Evolutionary conservation across 2,329 filamentous ascomycete species (phyloP).

Genomic region (Fusarium concolor): DNA sequence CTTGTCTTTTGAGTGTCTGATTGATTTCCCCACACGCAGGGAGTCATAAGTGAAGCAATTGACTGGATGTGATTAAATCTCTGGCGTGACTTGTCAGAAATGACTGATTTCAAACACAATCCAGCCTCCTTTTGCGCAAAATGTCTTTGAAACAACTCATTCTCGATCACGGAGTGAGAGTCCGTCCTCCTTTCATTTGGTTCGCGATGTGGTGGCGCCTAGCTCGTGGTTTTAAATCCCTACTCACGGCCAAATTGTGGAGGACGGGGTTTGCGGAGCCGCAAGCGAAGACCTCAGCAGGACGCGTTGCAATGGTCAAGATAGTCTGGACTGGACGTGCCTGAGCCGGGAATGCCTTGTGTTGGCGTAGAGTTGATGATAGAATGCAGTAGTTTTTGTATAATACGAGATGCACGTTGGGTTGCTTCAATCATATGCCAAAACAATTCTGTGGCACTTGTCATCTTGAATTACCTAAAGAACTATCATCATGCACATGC

Average conservation of each 20-base stretch:
- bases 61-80: slow-evolving; percentile 8
- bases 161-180: too few relatives aligned
- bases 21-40: slow-evolving; percentile 14
- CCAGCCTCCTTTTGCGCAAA: slow-evolving; percentile 10
- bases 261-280: too few relatives aligned
- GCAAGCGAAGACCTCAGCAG: background rate
- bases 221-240: background rate
- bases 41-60: slow-evolving; percentile 11
- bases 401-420: slow-evolving; percentile 27
- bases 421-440: slow-evolving; percentile 25
- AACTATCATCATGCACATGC: slow-evolving; percentile 2
- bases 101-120: slow-evolving; percentile 27
- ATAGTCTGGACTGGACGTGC: slow-evolving; percentile 10
- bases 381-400: slow-evolving; percentile 6
- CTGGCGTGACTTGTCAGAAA: slow-evolving; percentile 15
- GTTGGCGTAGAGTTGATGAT: background rate
- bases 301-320: slow-evolving; percentile 6
- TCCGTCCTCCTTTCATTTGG: too few relatives aligned
- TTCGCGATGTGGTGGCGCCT: too few relatives aligned
- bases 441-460: background rate
- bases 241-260: too few relatives aligned
- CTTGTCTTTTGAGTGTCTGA: slow-evolving; percentile 16
- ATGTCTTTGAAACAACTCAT: slow-evolving; percentile 21
- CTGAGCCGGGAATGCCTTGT: background rate
- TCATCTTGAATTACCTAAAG: background rate